Base-by-base conservation (phyloP, 2,329 filamentous ascomycete genomes). In the Fusarium sp. region DNA sequence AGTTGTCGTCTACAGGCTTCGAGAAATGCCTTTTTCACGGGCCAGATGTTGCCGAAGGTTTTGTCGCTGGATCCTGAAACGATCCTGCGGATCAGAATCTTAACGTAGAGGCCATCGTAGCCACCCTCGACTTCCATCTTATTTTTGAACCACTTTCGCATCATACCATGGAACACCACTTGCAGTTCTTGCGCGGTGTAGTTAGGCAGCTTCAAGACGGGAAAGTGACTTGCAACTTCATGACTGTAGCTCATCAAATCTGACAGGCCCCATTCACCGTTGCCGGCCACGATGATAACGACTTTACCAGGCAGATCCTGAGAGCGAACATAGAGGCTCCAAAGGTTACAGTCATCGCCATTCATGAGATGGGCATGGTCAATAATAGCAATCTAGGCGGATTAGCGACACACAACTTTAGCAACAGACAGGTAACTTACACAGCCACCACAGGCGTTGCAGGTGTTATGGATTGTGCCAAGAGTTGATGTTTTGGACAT, bases 21-120 rank as follows among this genome's bases (percentile, higher is more conserved):
- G 0, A 79, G 75, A 68, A 73, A 75, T 22, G 73, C 73, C 40
- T 92, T 93, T 45, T 91, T 85, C 0, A 93, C 79, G 0, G 87
- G 82, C 19, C 91, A 82, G 0, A 91, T 90, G 70, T 94, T 94
- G 1, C 88, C 90, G 71, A 93, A 94, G 0, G 89, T 89, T 32
- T 88, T 84, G 2, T 82, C 81, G 0, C 87, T 89, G 2, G 90
- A 84, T 0, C 85, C 84, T 13, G 84, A 79, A 0, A 88, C 88
- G 27, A 93, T 78, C 7, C 90, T 81, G 4, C 87, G 82, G 11
- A 86, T 80, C 2, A 86, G 83, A 46, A 93, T 88, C 0, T 89
- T 85, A 65, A 84, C 83, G 68, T 87, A 92, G 0, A 92, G 80
- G 0, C 90, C 90, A 3, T 76, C 73, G 1, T 82, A 71, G 0